Evolutionary conservation across 257 asterid species (phyloP).

Genomic region (Scutellaria baicalensis): DNA sequence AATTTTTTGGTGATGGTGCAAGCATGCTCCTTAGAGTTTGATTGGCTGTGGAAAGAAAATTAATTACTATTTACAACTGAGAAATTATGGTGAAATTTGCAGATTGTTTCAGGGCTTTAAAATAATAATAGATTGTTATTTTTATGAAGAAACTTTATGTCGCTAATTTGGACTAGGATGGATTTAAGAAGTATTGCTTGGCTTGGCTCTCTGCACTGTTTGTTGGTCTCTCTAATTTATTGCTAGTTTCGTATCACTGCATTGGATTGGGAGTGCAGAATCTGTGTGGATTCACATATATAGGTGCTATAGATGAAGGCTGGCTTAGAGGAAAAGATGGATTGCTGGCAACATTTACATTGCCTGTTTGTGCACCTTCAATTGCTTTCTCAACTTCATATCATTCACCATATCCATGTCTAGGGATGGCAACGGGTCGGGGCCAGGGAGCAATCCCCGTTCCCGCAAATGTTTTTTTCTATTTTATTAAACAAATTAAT

Average conservation of each 20-base stretch:
- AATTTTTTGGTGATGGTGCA: not conserved
- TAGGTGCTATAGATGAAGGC: not conserved
- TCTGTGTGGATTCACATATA: not conserved
- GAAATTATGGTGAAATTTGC: not conserved
- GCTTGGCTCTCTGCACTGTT: not conserved
- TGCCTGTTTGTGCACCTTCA: no score
- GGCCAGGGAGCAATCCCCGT: no score
- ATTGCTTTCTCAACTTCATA: no score
- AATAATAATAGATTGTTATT: not conserved
- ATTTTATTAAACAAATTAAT: no score
- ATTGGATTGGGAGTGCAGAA: not conserved
- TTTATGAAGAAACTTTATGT: not conserved
- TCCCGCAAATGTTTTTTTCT: no score
- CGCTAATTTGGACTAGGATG: not conserved
- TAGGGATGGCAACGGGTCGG: no score
- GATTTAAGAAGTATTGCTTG: not conserved
- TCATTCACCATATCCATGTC: no score
- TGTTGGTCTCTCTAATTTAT: not conserved
- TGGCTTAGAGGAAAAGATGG: not conserved
- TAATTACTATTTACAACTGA: not conserved
- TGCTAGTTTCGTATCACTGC: not conserved
- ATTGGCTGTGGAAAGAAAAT: not conserved
- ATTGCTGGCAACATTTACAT: no score
- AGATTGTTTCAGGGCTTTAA: not conserved
- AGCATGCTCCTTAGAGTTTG: not conserved